These are phyloP conservation scores for Fonsecaea monophora DNA, from an alignment of 2,329 filamentous ascomycete genomes.

Conservation along the genomic window DNA sequence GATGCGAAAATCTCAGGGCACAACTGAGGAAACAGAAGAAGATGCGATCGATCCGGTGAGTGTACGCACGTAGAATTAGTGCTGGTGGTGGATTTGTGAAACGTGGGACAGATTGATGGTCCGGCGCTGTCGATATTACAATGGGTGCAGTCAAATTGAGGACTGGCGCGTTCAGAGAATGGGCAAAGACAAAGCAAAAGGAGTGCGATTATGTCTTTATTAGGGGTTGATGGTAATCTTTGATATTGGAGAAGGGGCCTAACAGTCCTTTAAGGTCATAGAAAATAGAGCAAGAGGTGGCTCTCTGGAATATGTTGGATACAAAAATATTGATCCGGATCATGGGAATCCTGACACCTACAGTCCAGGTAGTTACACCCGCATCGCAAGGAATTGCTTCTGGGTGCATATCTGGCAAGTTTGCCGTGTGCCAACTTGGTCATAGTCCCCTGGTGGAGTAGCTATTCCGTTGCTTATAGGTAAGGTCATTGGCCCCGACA, in stretches of 20 bases:
- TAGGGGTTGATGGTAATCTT: neutral
- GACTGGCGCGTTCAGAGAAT: conserved; percentile 16
- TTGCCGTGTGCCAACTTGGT: neutral
- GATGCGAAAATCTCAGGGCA: neutral
- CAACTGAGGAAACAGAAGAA: neutral
- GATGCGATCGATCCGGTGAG: conserved; percentile 2
- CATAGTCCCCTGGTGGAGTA: neutral
- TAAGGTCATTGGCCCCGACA: neutral
- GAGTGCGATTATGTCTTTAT: neutral
- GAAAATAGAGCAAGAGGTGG: neutral
- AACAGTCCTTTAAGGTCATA: neutral
- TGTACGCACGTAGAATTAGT: conserved; percentile 1
- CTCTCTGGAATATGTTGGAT: neutral
- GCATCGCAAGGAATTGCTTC: neutral
- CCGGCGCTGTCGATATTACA: neutral
- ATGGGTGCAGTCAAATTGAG: neutral
- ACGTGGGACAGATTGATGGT: conserved; percentile 10
- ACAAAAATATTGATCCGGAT: neutral
- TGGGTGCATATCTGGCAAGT: neutral
- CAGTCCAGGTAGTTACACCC: no score
- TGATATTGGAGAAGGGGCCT: neutral
- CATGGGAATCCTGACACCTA: neutral
- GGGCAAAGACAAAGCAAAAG: conserved; percentile 10
- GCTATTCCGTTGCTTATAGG: no score
- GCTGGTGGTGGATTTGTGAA: conserved; percentile 10